A percentile compares a stretch with the other conserved stretches of the same genome.
phyloP scores from a whole-genome alignment of 2,329 filamentous ascomycete species.

The Fusarium subglutinans region DNA sequence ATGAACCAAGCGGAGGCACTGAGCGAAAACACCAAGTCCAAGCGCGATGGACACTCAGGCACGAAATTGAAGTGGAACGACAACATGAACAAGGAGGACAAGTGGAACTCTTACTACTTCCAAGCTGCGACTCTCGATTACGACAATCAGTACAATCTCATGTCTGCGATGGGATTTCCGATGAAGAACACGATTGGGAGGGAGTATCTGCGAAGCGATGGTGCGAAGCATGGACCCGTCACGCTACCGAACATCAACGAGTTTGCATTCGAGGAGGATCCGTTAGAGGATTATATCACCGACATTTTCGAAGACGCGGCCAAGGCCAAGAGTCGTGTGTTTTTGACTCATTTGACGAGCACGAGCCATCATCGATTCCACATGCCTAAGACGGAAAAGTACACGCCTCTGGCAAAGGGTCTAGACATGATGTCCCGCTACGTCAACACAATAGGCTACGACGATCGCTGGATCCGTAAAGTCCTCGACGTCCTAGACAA shows the following conservation, averaged over 20 bases:
- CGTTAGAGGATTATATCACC: slow-evolving; percentile 46
- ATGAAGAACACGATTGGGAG: slow-evolving; percentile 38
- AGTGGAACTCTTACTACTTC: slow-evolving; percentile 48
- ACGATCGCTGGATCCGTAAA: slow-evolving; percentile 46
- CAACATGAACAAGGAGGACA: slow-evolving; percentile 22
- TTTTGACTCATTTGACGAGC: slow-evolving; percentile 49
- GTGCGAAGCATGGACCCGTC: slow-evolving; percentile 44
- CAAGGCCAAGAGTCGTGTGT: slow-evolving; percentile 45
- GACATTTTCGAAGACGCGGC: slow-evolving; percentile 46
- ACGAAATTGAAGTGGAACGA: background rate
- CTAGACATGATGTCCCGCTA: slow-evolving; percentile 46
- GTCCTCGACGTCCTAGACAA: slow-evolving; percentile 44
- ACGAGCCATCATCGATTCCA: slow-evolving; percentile 49
- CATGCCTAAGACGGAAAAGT: slow-evolving; percentile 42
- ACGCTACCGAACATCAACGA: slow-evolving; percentile 48
- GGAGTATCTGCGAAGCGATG: slow-evolving; percentile 44
- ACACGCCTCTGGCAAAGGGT: slow-evolving; percentile 40
- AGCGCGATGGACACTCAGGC: background rate
- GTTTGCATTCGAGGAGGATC: slow-evolving; percentile 47
- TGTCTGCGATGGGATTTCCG: slow-evolving; percentile 45
- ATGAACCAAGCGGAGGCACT: slow-evolving; percentile 41
- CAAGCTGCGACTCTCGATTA: slow-evolving; percentile 48
- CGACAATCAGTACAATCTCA: slow-evolving; percentile 48
- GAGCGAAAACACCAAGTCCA: background rate
- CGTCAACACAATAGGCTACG: slow-evolving; percentile 46